Evolutionary conservation across 2,329 filamentous ascomycete species (phyloP).

Genomic region (Cercospora sesami): DNA sequence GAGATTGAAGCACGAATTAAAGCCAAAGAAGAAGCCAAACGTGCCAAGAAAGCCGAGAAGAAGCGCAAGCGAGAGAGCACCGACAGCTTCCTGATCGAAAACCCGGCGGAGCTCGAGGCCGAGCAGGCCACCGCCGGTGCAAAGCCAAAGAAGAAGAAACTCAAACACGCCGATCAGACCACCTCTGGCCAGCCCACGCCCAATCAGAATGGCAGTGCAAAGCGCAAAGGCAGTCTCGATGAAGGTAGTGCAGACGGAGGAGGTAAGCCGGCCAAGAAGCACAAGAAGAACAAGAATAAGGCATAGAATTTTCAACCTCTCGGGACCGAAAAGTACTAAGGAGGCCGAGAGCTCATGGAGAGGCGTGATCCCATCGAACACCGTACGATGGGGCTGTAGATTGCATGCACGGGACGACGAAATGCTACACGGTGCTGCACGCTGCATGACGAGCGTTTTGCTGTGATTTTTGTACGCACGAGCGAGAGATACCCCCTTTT

Average conservation of each 20-base stretch:
- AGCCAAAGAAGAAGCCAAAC: constrained; percentile 31
- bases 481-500: background rate
- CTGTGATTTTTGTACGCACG: background rate
- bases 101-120: constrained; percentile 4
- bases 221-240: constrained; percentile 10
- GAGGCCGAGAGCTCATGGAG: background rate
- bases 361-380: background rate
- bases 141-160: constrained; percentile 25
- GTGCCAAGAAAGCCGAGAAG: constrained; percentile 31
- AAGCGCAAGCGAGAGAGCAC: constrained; percentile 41
- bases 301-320: background rate
- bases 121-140: constrained; percentile 59
- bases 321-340: background rate
- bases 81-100: constrained; percentile 28
- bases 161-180: constrained; percentile 57
- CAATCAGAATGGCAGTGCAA: background rate
- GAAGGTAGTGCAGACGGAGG: constrained; percentile 2
- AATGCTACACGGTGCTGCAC: background rate
- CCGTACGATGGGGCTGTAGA: background rate
- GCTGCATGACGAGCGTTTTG: background rate
- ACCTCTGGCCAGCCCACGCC: constrained; percentile 4
- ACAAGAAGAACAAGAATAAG: constrained; percentile 13
- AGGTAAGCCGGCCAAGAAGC: constrained; percentile 22
- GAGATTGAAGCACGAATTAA: constrained; percentile 37
- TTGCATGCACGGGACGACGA: background rate